These are phyloP conservation scores for Lecanicillium sp. DNA, from an alignment of 2,329 filamentous ascomycete genomes.

Conservation along the genomic window DNA sequence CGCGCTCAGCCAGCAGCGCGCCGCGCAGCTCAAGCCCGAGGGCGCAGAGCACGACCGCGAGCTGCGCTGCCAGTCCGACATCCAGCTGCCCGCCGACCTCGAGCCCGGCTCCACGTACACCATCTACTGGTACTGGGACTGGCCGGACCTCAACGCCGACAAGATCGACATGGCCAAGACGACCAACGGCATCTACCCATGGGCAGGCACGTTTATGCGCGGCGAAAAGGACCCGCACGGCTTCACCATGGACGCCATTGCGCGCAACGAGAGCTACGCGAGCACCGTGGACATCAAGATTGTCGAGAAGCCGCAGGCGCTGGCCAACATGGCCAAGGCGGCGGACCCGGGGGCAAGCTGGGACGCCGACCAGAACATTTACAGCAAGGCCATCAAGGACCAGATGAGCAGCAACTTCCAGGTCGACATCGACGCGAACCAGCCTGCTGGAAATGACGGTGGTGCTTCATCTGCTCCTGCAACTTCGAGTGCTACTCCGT, in stretches of 20 bases:
- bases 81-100: slow-evolving; percentile 65
- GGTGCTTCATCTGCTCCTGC: slow-evolving; percentile 6
- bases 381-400: slow-evolving; percentile 36
- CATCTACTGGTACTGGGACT: slow-evolving; percentile 96
- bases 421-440: slow-evolving; percentile 31
- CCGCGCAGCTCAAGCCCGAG: slow-evolving; percentile 46
- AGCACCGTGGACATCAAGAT: slow-evolving; percentile 37
- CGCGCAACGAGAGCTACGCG: slow-evolving; percentile 36
- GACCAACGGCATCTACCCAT: slow-evolving; percentile 35
- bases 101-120: slow-evolving; percentile 63
- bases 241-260: slow-evolving; percentile 29
- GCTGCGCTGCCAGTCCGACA: slow-evolving; percentile 74
- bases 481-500: slow-evolving; percentile 14
- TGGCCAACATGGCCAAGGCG: slow-evolving; percentile 17
- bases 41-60: slow-evolving; percentile 50
- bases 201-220: slow-evolving; percentile 36
- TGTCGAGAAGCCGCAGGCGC: slow-evolving; percentile 13
- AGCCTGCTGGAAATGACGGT: slow-evolving; percentile 12
- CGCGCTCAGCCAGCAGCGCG: slow-evolving; percentile 53
- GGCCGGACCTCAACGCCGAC: slow-evolving; percentile 55
- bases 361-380: slow-evolving; percentile 33
- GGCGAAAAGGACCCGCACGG: slow-evolving; percentile 31
- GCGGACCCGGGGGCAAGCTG: slow-evolving; percentile 26
- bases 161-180: slow-evolving; percentile 35
- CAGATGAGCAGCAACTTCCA: slow-evolving; percentile 42